These are phyloP conservation scores for Penicillium bialowiezense DNA, from an alignment of 495 filamentous ascomycete species.

Conservation along the genomic window DNA sequence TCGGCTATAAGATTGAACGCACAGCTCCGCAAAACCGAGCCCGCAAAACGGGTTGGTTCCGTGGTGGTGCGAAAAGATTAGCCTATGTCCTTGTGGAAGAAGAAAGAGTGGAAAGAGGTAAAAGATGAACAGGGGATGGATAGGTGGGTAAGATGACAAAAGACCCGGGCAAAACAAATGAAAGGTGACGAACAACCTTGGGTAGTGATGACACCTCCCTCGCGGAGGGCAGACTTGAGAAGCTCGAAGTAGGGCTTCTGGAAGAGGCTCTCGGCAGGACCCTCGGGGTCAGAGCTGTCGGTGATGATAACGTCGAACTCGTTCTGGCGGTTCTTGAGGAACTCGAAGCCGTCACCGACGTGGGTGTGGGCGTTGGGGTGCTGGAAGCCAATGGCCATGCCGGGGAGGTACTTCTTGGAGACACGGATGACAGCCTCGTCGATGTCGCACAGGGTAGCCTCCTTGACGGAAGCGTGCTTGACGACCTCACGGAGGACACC, in stretches of 20 bases:
- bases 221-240: slow-evolving; percentile 78
- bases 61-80: slow-evolving; percentile 29
- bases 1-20: slow-evolving; percentile 62
- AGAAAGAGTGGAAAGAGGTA: slow-evolving; percentile 2
- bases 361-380: slow-evolving; percentile 89
- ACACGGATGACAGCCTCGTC: slow-evolving; percentile 99
- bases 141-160: slow-evolving; percentile 2
- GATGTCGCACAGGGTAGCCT: slow-evolving; percentile 96
- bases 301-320: slow-evolving; percentile 99
- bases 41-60: slow-evolving; percentile 37
- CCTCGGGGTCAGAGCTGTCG: slow-evolving; percentile 95
- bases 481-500: slow-evolving; percentile 96
- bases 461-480: slow-evolving; percentile 92
- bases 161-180: slow-evolving; percentile 34
- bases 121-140: neutral
- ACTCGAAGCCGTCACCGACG: slow-evolving; percentile 97
- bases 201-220: slow-evolving; percentile 98
- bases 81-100: slow-evolving; percentile 15
- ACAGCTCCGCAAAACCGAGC: slow-evolving; percentile 35
- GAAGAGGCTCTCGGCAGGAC: slow-evolving; percentile 93
- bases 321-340: slow-evolving; percentile 87
- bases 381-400: slow-evolving; percentile 89
- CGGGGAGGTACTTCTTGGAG: slow-evolving; percentile 95
- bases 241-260: slow-evolving; percentile 99
- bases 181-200: slow-evolving; percentile 99